These are phyloP conservation scores for Pouteria glomerata DNA, from an alignment of 148 eudicot genomes.

Conservation along the genomic window DNA sequence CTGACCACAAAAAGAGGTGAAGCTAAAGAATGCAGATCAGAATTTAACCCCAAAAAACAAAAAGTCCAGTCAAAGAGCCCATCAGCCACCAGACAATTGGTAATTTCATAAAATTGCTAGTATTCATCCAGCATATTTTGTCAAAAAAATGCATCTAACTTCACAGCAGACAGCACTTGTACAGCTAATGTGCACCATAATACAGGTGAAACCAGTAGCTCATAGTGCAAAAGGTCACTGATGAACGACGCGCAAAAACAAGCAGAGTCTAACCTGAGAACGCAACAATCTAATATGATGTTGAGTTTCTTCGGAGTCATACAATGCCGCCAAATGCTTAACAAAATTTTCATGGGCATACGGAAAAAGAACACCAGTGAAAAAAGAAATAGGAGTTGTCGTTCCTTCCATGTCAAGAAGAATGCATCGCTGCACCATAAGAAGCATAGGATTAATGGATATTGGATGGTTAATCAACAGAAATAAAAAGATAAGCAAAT, in stretches of 20 bases:
- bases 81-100: not conserved
- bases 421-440: constrained; percentile 9
- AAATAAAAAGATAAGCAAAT: not conserved
- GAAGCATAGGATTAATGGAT: not conserved
- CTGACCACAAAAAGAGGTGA: too few relatives aligned
- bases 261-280: constrained; percentile 3
- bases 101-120: not conserved
- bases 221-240: not conserved
- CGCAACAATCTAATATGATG: constrained; percentile 4
- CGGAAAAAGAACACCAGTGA: constrained; percentile 1
- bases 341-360: constrained; percentile 4
- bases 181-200: not conserved
- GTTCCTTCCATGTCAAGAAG: constrained; percentile 6
- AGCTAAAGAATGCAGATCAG: not conserved
- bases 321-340: not conserved
- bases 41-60: not conserved
- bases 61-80: not conserved
- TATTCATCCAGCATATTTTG: not conserved
- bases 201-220: not conserved
- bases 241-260: not conserved
- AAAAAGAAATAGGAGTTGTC: constrained; percentile 1
- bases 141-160: not conserved
- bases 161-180: not conserved
- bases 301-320: constrained; percentile 4
- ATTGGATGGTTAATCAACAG: not conserved